Percentiles rank a stretch among this genome's conserved stretches.
These are phyloP conservation scores for Fusarium ambrosium DNA, from an alignment of 2,329 filamentous ascomycete species.

Conservation along the genomic window DNA sequence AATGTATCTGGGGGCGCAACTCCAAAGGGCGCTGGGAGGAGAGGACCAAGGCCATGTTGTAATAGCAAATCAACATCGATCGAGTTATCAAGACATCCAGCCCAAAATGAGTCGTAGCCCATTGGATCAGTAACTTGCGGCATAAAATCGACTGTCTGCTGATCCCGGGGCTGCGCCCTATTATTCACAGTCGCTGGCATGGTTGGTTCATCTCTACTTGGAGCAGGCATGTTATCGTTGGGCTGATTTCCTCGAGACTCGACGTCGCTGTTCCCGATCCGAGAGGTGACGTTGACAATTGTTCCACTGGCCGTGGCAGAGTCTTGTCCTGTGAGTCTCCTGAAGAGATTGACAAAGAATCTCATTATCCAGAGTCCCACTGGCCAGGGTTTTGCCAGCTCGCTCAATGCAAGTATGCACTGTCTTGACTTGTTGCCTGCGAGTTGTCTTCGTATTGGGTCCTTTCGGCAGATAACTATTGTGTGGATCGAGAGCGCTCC, in stretches of 20 bases:
- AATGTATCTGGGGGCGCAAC: neutral
- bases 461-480: conserved; percentile 32
- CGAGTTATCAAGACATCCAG: conserved; percentile 2
- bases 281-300: conserved; percentile 24
- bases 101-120: conserved; percentile 19
- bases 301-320: conserved; percentile 17
- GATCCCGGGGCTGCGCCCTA: neutral
- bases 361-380: conserved; percentile 38
- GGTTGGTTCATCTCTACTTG: neutral
- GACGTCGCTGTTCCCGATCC: neutral
- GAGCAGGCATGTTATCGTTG: neutral
- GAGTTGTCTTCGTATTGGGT: conserved; percentile 28
- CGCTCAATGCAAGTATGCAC: conserved; percentile 37
- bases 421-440: conserved; percentile 42
- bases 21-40: conserved; percentile 22
- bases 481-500: conserved; percentile 40
- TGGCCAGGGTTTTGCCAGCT: conserved; percentile 37
- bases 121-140: conserved; percentile 5
- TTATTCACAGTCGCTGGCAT: neutral
- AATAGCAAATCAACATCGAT: conserved; percentile 33
- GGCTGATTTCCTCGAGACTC: neutral
- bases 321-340: conserved; percentile 28
- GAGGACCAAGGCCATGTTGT: conserved; percentile 26
- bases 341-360: conserved; percentile 36
- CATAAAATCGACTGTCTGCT: conserved; percentile 6